Evolutionary conservation across 441 rosid species (phyloP).

Genomic region (Adansonia gregorii): DNA sequence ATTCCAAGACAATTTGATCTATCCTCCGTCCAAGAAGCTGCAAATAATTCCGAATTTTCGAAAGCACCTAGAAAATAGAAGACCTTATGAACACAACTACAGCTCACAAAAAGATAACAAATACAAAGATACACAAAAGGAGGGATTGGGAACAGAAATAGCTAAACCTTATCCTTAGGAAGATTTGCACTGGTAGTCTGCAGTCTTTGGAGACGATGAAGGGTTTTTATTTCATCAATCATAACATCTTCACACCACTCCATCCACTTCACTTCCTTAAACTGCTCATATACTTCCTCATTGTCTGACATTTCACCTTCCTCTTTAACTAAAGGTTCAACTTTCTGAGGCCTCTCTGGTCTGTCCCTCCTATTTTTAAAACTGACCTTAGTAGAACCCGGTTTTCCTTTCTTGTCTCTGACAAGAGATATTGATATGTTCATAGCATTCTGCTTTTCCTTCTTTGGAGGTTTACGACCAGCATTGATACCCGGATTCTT

Average conservation of each 20-base stretch:
- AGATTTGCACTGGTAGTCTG: conserved; percentile 97
- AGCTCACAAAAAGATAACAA: conserved; percentile 14
- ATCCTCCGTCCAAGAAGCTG: conserved; percentile 88
- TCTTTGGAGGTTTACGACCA: conserved; percentile 73
- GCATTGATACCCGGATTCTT: conserved; percentile 64
- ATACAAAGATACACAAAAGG: neutral
- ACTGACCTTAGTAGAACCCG: conserved; percentile 48
- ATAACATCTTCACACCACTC: conserved; percentile 99
- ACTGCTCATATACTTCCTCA: conserved; percentile 93
- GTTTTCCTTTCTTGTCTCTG: conserved; percentile 62
- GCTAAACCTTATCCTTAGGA: conserved; percentile 85
- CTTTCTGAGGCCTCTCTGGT: conserved; percentile 63
- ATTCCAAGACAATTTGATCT: conserved; percentile 75
- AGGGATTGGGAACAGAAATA: conserved; percentile 1
- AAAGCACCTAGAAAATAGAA: conserved; percentile 66
- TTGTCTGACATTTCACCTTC: conserved; percentile 99
- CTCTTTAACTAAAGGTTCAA: conserved; percentile 84
- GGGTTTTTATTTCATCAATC: conserved; percentile 79
- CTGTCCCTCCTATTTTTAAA: conserved; percentile 50
- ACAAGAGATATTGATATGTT: conserved; percentile 45
- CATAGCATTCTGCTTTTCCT: conserved; percentile 57
- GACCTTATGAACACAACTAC: neutral
- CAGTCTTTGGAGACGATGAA: conserved; percentile 75
- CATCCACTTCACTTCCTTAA: conserved; percentile 98
- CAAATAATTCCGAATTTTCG: conserved; percentile 85